Conservation (phyloP, 208 protist species). For the Trypanosoma congolense region DNA sequence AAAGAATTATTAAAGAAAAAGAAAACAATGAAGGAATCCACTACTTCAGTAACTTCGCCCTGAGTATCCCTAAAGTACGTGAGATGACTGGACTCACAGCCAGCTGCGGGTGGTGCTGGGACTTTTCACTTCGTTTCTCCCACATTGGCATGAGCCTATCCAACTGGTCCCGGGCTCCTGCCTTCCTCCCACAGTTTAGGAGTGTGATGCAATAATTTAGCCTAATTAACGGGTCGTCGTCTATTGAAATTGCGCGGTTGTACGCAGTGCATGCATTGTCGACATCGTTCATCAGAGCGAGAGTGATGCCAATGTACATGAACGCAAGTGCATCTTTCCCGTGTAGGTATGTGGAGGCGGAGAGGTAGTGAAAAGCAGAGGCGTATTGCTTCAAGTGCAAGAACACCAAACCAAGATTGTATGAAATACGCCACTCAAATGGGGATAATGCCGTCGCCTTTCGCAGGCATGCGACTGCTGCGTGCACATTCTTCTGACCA, state of each 20-base stretch:
- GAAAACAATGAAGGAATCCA: too few species aligned
- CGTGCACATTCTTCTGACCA: constrained; percentile 89
- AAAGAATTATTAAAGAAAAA: too few species aligned
- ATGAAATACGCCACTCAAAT: constrained; percentile 96
- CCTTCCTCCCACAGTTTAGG: constrained; percentile 43
- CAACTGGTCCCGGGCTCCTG: constrained; percentile 46
- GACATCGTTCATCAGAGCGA: constrained; percentile 92
- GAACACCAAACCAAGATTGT: constrained; percentile 94
- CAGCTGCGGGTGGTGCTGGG: constrained; percentile 25
- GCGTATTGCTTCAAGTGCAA: constrained; percentile 87
- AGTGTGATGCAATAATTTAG: constrained; percentile 92
- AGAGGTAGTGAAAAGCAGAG: constrained; percentile 94
- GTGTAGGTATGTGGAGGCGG: constrained; percentile 88
- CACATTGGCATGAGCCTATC: constrained; percentile 40
- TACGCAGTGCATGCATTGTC: constrained; percentile 93
- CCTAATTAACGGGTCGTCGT: constrained; percentile 75
- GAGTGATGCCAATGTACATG: constrained; percentile 93
- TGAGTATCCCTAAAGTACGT: constrained; percentile 8
- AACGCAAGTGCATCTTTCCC: constrained; percentile 78
- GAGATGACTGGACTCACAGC: constrained; percentile 16
- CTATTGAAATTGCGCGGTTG: constrained; percentile 83
- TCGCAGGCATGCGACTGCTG: constrained; percentile 93
- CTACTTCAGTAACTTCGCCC: neutral
- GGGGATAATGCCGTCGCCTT: constrained; percentile 90
- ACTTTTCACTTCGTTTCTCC: constrained; percentile 20